Evolutionary conservation across 1,284 basidiomycete genomes (phyloP).

Genomic region (Ceratobasidium sp.): DNA sequence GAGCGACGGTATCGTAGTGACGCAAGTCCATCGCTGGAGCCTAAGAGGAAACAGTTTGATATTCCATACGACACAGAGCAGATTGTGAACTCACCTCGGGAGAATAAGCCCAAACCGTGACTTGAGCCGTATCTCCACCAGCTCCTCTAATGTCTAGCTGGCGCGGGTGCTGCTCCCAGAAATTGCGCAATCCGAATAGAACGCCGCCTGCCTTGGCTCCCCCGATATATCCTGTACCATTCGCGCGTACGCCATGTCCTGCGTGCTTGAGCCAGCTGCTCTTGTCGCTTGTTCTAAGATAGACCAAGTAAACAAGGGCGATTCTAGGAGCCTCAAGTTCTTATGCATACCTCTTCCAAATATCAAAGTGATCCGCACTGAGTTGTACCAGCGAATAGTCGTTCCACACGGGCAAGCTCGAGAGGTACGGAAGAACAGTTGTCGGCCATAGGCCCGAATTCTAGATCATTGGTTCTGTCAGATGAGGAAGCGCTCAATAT

Average conservation of each 20-base stretch:
- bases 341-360: slow-evolving; percentile 31
- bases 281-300: slow-evolving; percentile 50
- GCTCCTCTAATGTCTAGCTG: slow-evolving; percentile 57
- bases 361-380: slow-evolving; percentile 37
- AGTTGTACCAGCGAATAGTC: slow-evolving; percentile 33
- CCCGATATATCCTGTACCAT: slow-evolving; percentile 58
- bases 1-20: slow-evolving; percentile 58
- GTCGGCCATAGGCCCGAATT: slow-evolving; percentile 34
- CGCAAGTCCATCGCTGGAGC: slow-evolving; percentile 59
- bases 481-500: not conserved
- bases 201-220: slow-evolving; percentile 58
- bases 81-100: slow-evolving; percentile 21
- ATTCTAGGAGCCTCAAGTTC: not conserved
- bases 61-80: not conserved
- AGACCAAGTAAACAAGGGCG: not conserved
- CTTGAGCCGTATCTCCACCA: slow-evolving; percentile 52
- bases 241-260: slow-evolving; percentile 55
- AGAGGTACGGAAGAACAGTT: slow-evolving; percentile 12
- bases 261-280: slow-evolving; percentile 53
- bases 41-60: slow-evolving; percentile 41
- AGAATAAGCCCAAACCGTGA: slow-evolving; percentile 58
- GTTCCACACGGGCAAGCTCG: slow-evolving; percentile 21
- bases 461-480: not conserved
- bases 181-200: slow-evolving; percentile 57
- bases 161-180: slow-evolving; percentile 58